phyloP scores from a whole-genome alignment of 2,329 filamentous ascomycete genomes.

The Colletotrichum melonis region DNA sequence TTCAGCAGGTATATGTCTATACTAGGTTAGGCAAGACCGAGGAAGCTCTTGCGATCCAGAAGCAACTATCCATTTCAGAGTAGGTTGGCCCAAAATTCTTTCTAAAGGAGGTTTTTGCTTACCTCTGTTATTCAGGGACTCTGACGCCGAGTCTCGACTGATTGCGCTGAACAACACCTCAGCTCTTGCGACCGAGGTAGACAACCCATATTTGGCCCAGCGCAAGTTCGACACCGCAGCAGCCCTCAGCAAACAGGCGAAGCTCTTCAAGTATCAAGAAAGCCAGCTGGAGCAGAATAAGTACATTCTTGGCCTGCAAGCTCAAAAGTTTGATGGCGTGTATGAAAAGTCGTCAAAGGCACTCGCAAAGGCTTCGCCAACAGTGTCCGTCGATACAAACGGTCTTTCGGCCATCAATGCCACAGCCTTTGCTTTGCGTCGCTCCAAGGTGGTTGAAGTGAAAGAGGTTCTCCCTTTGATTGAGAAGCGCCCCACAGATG shows the following conservation, averaged over 20 bases:
- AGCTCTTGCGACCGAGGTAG: constrained; percentile 51
- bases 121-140: constrained; percentile 60
- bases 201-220: constrained; percentile 77
- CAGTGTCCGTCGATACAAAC: constrained; percentile 47
- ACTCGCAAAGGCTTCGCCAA: constrained; percentile 46
- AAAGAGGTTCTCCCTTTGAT: constrained; percentile 77
- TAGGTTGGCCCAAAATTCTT: constrained; percentile 51
- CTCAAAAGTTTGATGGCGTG: constrained; percentile 75
- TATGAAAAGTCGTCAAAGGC: constrained; percentile 58
- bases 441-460: constrained; percentile 72
- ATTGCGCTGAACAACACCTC: constrained; percentile 75
- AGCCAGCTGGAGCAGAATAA: constrained; percentile 67
- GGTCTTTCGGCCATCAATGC: constrained; percentile 68
- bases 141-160: constrained; percentile 73
- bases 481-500: constrained; percentile 80
- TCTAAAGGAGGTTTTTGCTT: constrained; percentile 38
- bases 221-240: constrained; percentile 68
- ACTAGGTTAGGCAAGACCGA: constrained; percentile 72
- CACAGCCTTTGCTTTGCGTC: constrained; percentile 64
- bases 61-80: constrained; percentile 70
- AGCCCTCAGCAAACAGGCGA: constrained; percentile 66
- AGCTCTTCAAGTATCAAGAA: constrained; percentile 78
- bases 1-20: constrained; percentile 81
- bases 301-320: constrained; percentile 72
- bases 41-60: constrained; percentile 73